phyloP scores from a whole-genome alignment of 1,284 basidiomycete genomes.

The Cryptococcus hybrid region DNA sequence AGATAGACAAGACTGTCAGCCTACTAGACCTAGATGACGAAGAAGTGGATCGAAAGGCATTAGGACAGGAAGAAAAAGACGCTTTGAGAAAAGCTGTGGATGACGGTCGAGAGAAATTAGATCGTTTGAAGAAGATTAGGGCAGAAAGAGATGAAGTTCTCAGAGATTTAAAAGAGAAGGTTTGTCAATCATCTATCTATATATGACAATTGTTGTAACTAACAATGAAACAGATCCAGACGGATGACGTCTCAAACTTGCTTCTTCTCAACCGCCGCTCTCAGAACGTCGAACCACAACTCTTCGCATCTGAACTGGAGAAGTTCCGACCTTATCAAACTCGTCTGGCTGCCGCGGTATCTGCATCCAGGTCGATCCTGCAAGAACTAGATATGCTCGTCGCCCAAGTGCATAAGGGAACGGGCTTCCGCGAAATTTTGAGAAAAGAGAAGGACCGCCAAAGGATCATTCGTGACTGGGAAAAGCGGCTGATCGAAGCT shows the following conservation, averaged over 20 bases:
- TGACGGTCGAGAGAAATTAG: conserved; percentile 74
- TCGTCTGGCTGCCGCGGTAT: conserved; percentile 69
- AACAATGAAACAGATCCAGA: conserved; percentile 67
- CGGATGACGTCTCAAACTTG: conserved; percentile 93
- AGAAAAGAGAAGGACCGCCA: conserved; percentile 69
- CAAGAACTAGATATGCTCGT: conserved; percentile 69
- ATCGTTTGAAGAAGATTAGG: conserved; percentile 73
- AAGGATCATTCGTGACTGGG: conserved; percentile 68
- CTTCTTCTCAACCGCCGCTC: conserved; percentile 88
- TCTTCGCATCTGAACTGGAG: conserved; percentile 91
- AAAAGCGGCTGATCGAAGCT: conserved; percentile 67
- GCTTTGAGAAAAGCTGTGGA: conserved; percentile 67
- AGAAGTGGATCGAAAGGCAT: conserved; percentile 51
- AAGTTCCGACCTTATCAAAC: conserved; percentile 92
- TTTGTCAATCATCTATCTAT: conserved; percentile 9
- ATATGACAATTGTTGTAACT: not conserved
- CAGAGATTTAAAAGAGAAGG: conserved; percentile 83
- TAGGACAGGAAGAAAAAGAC: conserved; percentile 56
- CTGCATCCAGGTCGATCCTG: conserved; percentile 69
- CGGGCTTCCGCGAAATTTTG: conserved; percentile 69
- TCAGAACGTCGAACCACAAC: conserved; percentile 74
- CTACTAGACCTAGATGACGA: conserved; percentile 62
- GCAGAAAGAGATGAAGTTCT: conserved; percentile 82
- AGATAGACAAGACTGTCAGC: conserved; percentile 51
- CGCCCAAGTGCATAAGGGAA: conserved; percentile 67